phyloP scores from a whole-genome alignment of 805 yeast genomes.

The Metschnikowia orientalis region DNA sequence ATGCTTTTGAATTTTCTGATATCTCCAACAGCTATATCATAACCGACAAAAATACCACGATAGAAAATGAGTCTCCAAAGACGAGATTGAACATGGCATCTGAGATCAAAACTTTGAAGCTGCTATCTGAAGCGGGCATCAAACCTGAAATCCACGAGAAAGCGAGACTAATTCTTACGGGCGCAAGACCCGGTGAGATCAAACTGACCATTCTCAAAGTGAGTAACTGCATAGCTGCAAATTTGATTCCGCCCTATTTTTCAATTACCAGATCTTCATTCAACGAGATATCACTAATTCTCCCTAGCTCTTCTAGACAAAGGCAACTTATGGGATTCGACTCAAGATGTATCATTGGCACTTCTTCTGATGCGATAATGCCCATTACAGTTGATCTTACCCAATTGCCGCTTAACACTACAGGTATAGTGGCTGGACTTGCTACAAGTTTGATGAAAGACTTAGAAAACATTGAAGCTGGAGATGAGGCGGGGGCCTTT shows the following conservation, averaged over 20 bases:
- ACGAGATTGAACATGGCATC: no score
- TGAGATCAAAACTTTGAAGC: constrained; percentile 8
- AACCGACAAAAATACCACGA: constrained; percentile 1
- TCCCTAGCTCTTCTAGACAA: constrained; percentile 39
- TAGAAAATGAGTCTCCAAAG: not conserved
- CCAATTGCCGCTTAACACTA: constrained; percentile 51
- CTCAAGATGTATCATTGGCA: constrained; percentile 46
- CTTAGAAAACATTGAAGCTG: constrained; percentile 15
- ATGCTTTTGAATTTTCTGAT: constrained; percentile 43
- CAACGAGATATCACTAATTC: constrained; percentile 46
- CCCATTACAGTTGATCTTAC: constrained; percentile 55
- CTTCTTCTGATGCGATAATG: constrained; percentile 51
- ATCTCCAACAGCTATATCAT: constrained; percentile 40
- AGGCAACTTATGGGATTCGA: constrained; percentile 38
- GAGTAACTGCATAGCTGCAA: constrained; percentile 33
- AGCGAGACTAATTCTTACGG: constrained; percentile 47
- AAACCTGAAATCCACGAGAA: constrained; percentile 41
- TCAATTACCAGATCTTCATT: constrained; percentile 50
- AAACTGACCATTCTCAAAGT: constrained; percentile 40
- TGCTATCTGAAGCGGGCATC: constrained; percentile 22
- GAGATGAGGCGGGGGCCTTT: constrained; percentile 22
- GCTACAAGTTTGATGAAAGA: constrained; percentile 46
- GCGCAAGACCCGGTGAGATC: constrained; percentile 52
- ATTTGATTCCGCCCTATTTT: constrained; percentile 41
- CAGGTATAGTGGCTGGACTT: constrained; percentile 65